Percentiles rank a stretch among this genome's conserved stretches.
Evolutionary conservation across 495 filamentous ascomycete species (phyloP).

Genomic region (Penicillium psychrofluorescens): DNA sequence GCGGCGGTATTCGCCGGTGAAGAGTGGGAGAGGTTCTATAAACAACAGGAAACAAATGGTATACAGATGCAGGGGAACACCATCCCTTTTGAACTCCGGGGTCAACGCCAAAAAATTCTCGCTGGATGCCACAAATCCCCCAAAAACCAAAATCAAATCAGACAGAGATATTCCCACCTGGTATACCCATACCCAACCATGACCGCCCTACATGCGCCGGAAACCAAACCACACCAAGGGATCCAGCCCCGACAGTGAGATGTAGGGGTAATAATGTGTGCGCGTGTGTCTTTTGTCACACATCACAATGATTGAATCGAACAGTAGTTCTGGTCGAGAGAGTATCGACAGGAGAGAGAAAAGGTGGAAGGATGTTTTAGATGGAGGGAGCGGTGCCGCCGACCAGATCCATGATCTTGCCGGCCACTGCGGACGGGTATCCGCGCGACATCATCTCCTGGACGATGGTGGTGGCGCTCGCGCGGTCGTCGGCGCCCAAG

Average conservation of each 20-base stretch:
- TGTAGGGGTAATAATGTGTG: slow-evolving; percentile 2
- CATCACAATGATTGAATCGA: slow-evolving; percentile 16
- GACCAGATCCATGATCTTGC: slow-evolving; percentile 86
- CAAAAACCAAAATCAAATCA: slow-evolving; percentile 11
- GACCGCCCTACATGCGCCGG: slow-evolving; percentile 26
- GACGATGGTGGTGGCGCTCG: slow-evolving; percentile 66
- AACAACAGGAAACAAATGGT: slow-evolving; percentile 22
- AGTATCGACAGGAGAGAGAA: slow-evolving; percentile 5
- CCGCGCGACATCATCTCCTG: slow-evolving; percentile 85
- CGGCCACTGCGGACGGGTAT: slow-evolving; percentile 84
- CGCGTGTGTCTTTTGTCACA: background rate
- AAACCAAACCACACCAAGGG: slow-evolving; percentile 23
- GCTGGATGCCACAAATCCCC: slow-evolving; percentile 28
- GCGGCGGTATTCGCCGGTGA: slow-evolving; percentile 12
- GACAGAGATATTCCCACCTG: slow-evolving; percentile 11
- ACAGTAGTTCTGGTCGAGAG: slow-evolving; percentile 16
- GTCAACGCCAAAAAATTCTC: slow-evolving; percentile 22
- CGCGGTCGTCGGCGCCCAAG: slow-evolving; percentile 71
- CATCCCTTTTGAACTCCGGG: slow-evolving; percentile 15
- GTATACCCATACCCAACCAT: slow-evolving; percentile 18
- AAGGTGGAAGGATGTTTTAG: slow-evolving; percentile 8
- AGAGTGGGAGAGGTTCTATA: slow-evolving; percentile 36
- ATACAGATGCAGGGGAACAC: slow-evolving; percentile 17
- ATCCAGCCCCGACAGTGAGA: slow-evolving; percentile 33
- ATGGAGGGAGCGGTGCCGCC: slow-evolving; percentile 37